Base-by-base conservation (phyloP, 2,329 filamentous ascomycete species). In the Colletotrichum euphorbiae region DNA sequence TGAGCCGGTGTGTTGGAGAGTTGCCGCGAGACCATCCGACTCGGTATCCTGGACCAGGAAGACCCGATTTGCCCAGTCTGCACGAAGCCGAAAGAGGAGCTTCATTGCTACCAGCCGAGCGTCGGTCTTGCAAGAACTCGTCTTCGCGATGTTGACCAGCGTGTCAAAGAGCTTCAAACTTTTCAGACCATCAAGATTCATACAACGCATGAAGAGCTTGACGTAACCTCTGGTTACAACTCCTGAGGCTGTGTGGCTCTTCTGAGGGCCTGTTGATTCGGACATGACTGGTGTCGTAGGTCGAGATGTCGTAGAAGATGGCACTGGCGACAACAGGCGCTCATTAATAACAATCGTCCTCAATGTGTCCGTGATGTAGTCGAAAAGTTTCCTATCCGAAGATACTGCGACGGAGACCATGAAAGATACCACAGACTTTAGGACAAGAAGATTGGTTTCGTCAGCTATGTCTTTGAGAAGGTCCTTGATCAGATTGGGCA, bases 81-180 rank as follows among this genome's bases (percentile, higher is more conserved):
- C 93, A 67, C 94, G 88, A 33, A 98, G 81, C 48, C 94, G 89
- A 76, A 97, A 95, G 2, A 98, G 82, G 48, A 95, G 80, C 74
- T 93, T 93, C 83, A 94, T 88, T 2, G 91, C 90, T 12, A 89
- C 90, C 28, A 96, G 81, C 6, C 92, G 90, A 58, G 91, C 90
- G 77, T 93, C 90, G 6, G 85, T 82, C 67, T 91, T 90, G 69
- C 86, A 88, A 36, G 84, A 81, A 31, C 82, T 83, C 15, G 86
- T 86, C 71, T 85, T 85, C 6, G 86, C 89, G 71, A 94, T 89
- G 59, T 84, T 83, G 46, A 94, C 80, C 5, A 95, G 79, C 8
- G 87, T 82, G 55, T 88, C 83, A 72, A 89, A 94, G 0, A 90
- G 79, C 54, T 83, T 84, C 21, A 85, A 81, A 12, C 90, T 87